Conservation (phyloP, 192 early-diverging fungal genomes). For the Obelidium mucronatum region DNA sequence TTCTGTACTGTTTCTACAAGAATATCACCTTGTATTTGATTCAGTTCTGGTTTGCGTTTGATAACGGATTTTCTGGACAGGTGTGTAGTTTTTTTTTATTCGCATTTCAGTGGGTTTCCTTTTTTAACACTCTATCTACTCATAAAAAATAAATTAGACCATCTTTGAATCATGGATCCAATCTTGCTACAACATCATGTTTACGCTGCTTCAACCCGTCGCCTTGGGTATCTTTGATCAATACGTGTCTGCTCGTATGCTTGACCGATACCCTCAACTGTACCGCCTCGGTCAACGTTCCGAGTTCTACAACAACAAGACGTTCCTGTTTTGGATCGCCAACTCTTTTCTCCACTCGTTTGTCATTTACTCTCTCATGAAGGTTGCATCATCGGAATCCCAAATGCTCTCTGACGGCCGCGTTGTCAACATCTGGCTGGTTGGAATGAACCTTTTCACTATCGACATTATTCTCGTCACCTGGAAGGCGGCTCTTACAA, state of each 20-base stretch:
- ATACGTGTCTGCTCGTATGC: constrained; percentile 87
- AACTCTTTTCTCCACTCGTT: constrained; percentile 95
- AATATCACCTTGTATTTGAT: constrained; percentile 98
- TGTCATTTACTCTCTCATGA: constrained; percentile 44
- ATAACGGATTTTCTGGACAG: constrained; percentile 94
- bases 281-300: constrained; percentile 69
- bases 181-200: constrained; percentile 93
- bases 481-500: constrained; percentile 70
- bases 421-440: constrained; percentile 81
- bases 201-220: constrained; percentile 90
- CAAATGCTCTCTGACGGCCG: constrained; percentile 69
- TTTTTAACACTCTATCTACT: constrained; percentile 3
- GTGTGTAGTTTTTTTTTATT: constrained; percentile 30
- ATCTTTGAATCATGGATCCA: constrained; percentile 97
- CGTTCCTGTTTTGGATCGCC: constrained; percentile 90
- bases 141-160: constrained; percentile 63
- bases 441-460: constrained; percentile 84
- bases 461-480: constrained; percentile 82
- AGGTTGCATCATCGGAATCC: constrained; percentile 62
- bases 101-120: neutral
- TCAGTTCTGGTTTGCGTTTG: constrained; percentile 96
- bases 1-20: constrained; percentile 98
- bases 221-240: constrained; percentile 98
- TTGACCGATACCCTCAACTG: constrained; percentile 97
- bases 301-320: constrained; percentile 80